A percentile compares a stretch with the other conserved stretches of the same genome.
phyloP scores from a whole-genome alignment of 1,284 basidiomycete genomes.

The Mycena citricolor region DNA sequence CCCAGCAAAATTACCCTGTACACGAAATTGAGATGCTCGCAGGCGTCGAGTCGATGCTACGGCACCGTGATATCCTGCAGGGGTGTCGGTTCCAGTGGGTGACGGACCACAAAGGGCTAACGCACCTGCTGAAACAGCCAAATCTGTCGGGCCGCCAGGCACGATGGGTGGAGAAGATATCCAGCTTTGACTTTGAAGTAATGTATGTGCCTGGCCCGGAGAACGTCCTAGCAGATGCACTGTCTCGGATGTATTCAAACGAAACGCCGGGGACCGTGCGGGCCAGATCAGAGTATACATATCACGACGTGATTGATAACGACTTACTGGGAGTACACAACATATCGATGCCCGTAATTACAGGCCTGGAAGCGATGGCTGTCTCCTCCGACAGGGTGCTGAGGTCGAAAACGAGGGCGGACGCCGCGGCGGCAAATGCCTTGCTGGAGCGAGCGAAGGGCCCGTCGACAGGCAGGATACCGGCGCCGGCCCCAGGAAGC shows the following conservation, averaged over 20 bases:
- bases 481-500: too few species aligned
- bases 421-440: too few species aligned
- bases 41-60: slow-evolving; percentile 26
- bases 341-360: slow-evolving; percentile 17
- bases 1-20: slow-evolving; percentile 32
- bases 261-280: slow-evolving; percentile 5
- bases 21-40: slow-evolving; percentile 32
- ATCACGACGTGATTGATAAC: background rate
- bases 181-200: slow-evolving; percentile 22
- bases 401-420: background rate
- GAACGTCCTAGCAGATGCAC: slow-evolving; percentile 24
- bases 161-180: slow-evolving; percentile 26
- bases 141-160: slow-evolving; percentile 29
- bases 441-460: too few species aligned
- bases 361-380: background rate
- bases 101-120: slow-evolving; percentile 33
- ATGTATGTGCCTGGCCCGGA: slow-evolving; percentile 28
- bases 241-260: slow-evolving; percentile 9
- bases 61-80: slow-evolving; percentile 26
- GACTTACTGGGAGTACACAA: slow-evolving; percentile 24
- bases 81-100: slow-evolving; percentile 28
- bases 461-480: too few species aligned
- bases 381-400: background rate
- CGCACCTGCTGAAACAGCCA: slow-evolving; percentile 28
- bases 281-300: slow-evolving; percentile 12